Percentiles rank a stretch among this genome's conserved stretches.
phyloP scores from a whole-genome alignment of 371 early-diverging fungal species.

The Synchytrium microbalum region DNA sequence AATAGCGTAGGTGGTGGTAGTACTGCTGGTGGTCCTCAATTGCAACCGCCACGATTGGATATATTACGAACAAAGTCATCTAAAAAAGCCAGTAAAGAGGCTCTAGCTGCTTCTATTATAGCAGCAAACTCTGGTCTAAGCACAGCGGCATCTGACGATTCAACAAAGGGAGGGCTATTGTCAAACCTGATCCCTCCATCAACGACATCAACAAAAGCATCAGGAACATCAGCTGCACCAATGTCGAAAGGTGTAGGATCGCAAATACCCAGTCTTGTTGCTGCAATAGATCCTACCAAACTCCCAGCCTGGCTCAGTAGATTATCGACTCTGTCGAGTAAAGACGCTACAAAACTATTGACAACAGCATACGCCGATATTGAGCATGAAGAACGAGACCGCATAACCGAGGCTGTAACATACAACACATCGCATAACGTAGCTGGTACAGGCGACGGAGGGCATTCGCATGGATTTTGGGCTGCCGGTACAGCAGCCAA shows the following conservation, averaged over 20 bases:
- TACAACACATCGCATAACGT: not conserved
- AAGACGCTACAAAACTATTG: not conserved
- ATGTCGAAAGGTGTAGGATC: not conserved
- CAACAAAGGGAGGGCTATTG: not conserved
- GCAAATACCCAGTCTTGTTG: not conserved
- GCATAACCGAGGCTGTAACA: not conserved
- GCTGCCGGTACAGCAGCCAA: not conserved
- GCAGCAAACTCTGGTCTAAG: not conserved
- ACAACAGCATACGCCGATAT: not conserved
- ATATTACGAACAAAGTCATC: not conserved
- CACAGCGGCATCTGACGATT: not conserved
- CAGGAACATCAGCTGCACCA: not conserved
- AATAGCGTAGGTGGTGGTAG: too few species aligned
- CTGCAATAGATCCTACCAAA: not conserved
- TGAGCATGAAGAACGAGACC: not conserved
- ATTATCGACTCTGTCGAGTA: not conserved
- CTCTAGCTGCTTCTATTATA: not conserved
- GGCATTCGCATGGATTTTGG: not conserved
- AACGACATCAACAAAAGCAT: not conserved
- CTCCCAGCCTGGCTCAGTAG: slow-evolving; percentile 3
- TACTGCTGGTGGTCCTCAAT: not conserved
- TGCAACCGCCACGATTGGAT: slow-evolving; percentile 1
- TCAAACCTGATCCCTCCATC: not conserved
- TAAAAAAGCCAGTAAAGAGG: not conserved
- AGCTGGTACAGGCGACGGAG: not conserved